Evolutionary conservation across 768 basidiomycete species (phyloP).

Genomic region (Leccinum ochraceum): DNA sequence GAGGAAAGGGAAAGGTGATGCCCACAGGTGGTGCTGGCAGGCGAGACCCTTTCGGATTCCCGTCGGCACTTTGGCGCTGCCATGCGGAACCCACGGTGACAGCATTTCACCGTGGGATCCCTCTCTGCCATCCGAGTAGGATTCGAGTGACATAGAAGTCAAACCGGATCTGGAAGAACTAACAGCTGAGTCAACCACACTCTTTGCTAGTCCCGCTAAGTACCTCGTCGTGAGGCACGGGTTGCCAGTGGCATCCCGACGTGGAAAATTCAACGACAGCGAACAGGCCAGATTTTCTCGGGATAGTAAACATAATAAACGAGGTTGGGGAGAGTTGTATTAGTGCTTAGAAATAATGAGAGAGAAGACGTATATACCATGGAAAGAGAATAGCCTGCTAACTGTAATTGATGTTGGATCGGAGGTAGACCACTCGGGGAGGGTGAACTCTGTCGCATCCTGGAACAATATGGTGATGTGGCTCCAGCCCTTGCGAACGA

Average conservation of each 20-base stretch:
- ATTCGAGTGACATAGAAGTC: no score
- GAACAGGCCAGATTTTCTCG: conserved; percentile 49
- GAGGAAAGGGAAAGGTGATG: no score
- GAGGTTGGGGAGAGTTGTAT: conserved; percentile 62
- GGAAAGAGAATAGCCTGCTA: conserved; percentile 51
- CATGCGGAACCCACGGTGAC: no score
- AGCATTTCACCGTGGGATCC: no score
- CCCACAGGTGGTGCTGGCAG: no score
- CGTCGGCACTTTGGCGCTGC: no score
- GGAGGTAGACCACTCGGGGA: conserved; percentile 56
- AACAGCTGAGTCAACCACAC: conserved; percentile 54
- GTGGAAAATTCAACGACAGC: conserved; percentile 78
- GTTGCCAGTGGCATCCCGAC: conserved; percentile 43
- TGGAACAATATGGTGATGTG: conserved; percentile 74
- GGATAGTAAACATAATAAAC: conserved; percentile 65
- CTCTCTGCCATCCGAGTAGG: no score
- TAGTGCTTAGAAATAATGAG: not conserved
- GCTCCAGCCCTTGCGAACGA: conserved; percentile 65
- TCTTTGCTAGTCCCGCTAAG: conserved; percentile 63
- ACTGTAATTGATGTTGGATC: conserved; percentile 57
- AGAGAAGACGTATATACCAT: conserved; percentile 38
- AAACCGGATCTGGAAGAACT: no score
- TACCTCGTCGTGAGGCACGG: conserved; percentile 56
- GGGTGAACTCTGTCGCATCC: conserved; percentile 65
- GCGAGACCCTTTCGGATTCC: no score